phyloP scores from a whole-genome alignment of 2,329 filamentous ascomycete genomes.

The Parastagonospora nodorum region DNA sequence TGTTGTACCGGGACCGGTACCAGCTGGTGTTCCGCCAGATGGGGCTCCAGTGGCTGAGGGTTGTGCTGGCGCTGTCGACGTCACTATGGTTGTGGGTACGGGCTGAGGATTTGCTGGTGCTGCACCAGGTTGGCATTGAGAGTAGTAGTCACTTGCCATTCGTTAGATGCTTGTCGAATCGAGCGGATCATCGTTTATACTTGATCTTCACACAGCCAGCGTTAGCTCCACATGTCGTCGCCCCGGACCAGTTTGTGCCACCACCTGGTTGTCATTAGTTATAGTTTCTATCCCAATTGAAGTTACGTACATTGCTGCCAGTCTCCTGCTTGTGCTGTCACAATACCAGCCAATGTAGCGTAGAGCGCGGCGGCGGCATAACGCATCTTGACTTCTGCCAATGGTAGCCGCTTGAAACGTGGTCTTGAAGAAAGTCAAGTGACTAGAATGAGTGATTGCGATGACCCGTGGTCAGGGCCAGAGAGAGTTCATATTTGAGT shows the following conservation, averaged over 20 bases:
- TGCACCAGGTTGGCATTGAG: slow-evolving; percentile 49
- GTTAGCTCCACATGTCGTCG: slow-evolving; percentile 28
- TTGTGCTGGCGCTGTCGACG: slow-evolving; percentile 13
- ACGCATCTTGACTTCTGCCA: slow-evolving; percentile 25
- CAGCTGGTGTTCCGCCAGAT: slow-evolving; percentile 22
- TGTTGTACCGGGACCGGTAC: slow-evolving; percentile 50
- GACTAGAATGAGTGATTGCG: no score
- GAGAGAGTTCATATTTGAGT: slow-evolving; percentile 6
- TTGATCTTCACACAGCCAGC: slow-evolving; percentile 41
- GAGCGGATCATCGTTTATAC: slow-evolving; percentile 12
- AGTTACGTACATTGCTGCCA: slow-evolving; percentile 42
- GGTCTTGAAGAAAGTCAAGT: no score
- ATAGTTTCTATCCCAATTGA: neutral
- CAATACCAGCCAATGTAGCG: slow-evolving; percentile 28
- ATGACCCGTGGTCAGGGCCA: neutral
- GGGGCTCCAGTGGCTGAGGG: slow-evolving; percentile 16
- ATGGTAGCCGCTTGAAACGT: neutral
- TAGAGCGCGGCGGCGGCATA: slow-evolving; percentile 19
- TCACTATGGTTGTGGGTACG: slow-evolving; percentile 10
- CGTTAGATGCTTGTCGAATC: slow-evolving; percentile 7
- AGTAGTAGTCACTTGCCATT: slow-evolving; percentile 40
- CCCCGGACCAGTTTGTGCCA: slow-evolving; percentile 32
- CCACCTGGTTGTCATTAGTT: slow-evolving; percentile 26
- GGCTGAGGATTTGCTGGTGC: slow-evolving; percentile 12
- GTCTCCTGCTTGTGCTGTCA: slow-evolving; percentile 31